Base-by-base conservation (phyloP, 2,329 filamentous ascomycete genomes). In the Fusarium illudens region DNA sequence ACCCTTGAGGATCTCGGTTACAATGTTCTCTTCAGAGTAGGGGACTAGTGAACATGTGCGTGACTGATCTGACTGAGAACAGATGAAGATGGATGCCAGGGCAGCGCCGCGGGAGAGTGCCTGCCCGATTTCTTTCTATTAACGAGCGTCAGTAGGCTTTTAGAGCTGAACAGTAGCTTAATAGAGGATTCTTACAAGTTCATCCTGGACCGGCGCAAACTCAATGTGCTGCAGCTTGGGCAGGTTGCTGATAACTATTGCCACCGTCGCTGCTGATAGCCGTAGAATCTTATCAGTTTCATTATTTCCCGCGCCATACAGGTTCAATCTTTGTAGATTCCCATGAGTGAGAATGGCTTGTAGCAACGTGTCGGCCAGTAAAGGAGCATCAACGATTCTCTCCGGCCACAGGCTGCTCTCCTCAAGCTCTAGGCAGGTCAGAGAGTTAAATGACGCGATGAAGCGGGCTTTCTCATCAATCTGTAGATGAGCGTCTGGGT, bases 111-210 rank as follows among this genome's bases (percentile, higher is more conserved):
- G 51, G 8, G 59, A 42, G 10, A 72, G 17, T 10, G 25, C 46
- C 19, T n/a, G 19, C 12, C 55, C 65, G n/a, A 65, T 69, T 30
- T 61, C 27, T 3, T 42, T 25, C 70, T 72, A n/a, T 17, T 1
- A 0, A 17, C 25, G 1, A 10, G 13, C 3, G 36, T 60, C 10
- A 52, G 48, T 6, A 29, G 13, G 17, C 11, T 37, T 9, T 32
- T 9, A 19, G 5, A 4, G 13, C 11, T 8, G n/a, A 19, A 4
- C 3, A 4, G 13, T 2, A 22, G 30, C 4, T 9, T 25, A 7
- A 20, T 25, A 2, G 6, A 3, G 10, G 7, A 25, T 49, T 4
- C 48, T 27, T 33, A 72, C 70, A 4, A 69, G 46, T 19, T 67
- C 32, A 10, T 5, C 39, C 27, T 44, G 20, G 17, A 22, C 22